A percentile compares a stretch with the other conserved stretches of the same genome.
These are phyloP conservation scores for Saussurea involucrata DNA, from an alignment of 129 eudicot genomes.

Conservation along the genomic window DNA sequence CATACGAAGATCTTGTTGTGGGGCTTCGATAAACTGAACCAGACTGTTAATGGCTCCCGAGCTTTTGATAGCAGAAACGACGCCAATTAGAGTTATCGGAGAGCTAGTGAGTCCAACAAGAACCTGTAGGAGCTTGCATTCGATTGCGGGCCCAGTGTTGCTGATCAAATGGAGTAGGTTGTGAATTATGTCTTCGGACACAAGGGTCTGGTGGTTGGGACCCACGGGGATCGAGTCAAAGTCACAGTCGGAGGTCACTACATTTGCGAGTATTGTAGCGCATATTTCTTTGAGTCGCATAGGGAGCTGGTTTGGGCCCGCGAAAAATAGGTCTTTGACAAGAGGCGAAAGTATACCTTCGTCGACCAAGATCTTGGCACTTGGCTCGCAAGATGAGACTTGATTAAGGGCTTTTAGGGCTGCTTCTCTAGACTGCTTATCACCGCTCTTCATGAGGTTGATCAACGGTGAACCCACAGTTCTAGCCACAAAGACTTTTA, in stretches of 20 bases:
- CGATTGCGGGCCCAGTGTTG: conserved; percentile 93
- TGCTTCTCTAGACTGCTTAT: conserved; percentile 77
- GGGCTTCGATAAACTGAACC: conserved; percentile 90
- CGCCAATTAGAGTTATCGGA: conserved; percentile 53
- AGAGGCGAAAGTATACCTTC: conserved; percentile 89
- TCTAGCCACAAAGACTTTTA: conserved; percentile 72
- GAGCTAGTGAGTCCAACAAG: conserved; percentile 90
- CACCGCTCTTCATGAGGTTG: conserved; percentile 67
- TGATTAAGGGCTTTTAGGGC: conserved; percentile 87
- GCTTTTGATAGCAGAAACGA: conserved; percentile 87
- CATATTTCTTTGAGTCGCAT: conserved; percentile 82
- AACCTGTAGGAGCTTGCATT: conserved; percentile 76
- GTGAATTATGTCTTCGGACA: conserved; percentile 77
- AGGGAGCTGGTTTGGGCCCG: conserved; percentile 63
- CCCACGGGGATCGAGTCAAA: conserved; percentile 73
- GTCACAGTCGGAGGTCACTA: conserved; percentile 76
- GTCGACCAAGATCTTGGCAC: conserved; percentile 73
- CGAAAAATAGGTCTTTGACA: conserved; percentile 78
- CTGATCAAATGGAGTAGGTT: conserved; percentile 74
- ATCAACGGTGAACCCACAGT: conserved; percentile 74
- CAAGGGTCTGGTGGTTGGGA: conserved; percentile 64
- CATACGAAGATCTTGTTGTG: conserved; percentile 72
- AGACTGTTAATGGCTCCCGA: conserved; percentile 82
- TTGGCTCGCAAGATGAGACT: conserved; percentile 77
- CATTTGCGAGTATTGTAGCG: conserved; percentile 82